phyloP scores from a whole-genome alignment of 2,329 filamentous ascomycete genomes.

The Pseudocercospora macadamiae region DNA sequence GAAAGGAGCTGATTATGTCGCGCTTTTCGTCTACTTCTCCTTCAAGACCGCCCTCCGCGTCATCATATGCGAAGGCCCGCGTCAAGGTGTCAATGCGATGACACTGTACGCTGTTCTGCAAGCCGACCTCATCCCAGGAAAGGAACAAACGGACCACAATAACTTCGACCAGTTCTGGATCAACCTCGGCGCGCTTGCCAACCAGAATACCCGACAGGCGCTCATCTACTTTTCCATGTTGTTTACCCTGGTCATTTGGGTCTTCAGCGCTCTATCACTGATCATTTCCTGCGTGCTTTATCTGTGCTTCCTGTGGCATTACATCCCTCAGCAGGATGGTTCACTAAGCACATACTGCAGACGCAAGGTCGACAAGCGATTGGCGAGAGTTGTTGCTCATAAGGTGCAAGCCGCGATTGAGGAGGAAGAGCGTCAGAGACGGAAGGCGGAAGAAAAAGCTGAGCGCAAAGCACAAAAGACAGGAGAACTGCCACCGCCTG shows the following conservation, averaged over 20 bases:
- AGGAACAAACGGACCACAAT: conserved; percentile 59
- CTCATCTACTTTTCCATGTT: conserved; percentile 87
- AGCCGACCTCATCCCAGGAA: conserved; percentile 65
- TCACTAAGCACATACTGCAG: conserved; percentile 84
- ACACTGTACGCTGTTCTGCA: conserved; percentile 85
- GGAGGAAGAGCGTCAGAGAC: conserved; percentile 65
- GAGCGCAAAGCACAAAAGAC: conserved; percentile 50
- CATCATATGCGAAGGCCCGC: conserved; percentile 86
- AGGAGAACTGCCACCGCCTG: conserved; percentile 28
- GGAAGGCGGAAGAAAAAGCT: conserved; percentile 58
- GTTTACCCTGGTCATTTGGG: conserved; percentile 88
- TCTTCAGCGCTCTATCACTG: conserved; percentile 74
- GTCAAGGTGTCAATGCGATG: conserved; percentile 86
- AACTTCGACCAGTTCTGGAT: conserved; percentile 76
- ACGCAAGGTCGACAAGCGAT: conserved; percentile 83
- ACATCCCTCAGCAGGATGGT: conserved; percentile 81
- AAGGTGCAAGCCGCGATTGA: conserved; percentile 89
- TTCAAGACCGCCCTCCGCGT: conserved; percentile 85
- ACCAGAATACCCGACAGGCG: conserved; percentile 75
- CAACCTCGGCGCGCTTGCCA: conserved; percentile 74
- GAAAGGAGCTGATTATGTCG: conserved; percentile 87
- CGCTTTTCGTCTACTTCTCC: conserved; percentile 87
- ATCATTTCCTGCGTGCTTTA: conserved; percentile 78
- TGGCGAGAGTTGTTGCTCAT: conserved; percentile 79
- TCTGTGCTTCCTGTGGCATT: conserved; percentile 87